Conservation (phyloP, 768 basidiomycete species). For the Russula olivacea region DNA sequence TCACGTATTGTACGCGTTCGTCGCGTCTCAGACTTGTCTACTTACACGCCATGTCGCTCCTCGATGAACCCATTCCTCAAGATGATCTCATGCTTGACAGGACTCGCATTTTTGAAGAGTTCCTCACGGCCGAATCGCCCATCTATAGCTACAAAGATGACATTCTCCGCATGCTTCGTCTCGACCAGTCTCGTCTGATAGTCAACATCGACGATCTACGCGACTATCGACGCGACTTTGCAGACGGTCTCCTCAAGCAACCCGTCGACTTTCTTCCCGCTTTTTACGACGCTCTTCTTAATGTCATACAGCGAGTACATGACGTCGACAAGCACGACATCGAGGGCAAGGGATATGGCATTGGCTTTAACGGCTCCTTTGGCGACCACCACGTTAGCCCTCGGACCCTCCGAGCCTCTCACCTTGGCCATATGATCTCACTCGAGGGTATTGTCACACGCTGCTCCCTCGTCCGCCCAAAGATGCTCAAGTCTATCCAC, state of each 20-base stretch:
- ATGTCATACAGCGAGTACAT: constrained; percentile 65
- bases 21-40: background rate
- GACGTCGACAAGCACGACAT: constrained; percentile 80
- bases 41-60: constrained; percentile 32
- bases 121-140: constrained; percentile 61
- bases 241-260: constrained; percentile 83
- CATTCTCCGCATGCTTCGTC: constrained; percentile 74
- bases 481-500: constrained; percentile 96
- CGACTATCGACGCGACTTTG: constrained; percentile 83
- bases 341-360: constrained; percentile 70
- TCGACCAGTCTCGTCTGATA: constrained; percentile 80
- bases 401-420: constrained; percentile 77
- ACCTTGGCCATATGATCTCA: constrained; percentile 95
- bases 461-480: constrained; percentile 95
- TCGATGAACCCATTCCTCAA: constrained; percentile 52
- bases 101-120: constrained; percentile 75
- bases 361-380: constrained; percentile 94
- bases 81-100: constrained; percentile 74
- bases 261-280: constrained; percentile 85
- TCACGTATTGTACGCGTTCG: background rate
- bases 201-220: constrained; percentile 95
- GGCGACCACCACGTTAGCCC: constrained; percentile 98
- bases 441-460: constrained; percentile 97
- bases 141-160: constrained; percentile 81
- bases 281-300: constrained; percentile 76